Evolutionary conservation across 2,329 filamentous ascomycete species (phyloP).

Genomic region (Colletotrichum somersetense): DNA sequence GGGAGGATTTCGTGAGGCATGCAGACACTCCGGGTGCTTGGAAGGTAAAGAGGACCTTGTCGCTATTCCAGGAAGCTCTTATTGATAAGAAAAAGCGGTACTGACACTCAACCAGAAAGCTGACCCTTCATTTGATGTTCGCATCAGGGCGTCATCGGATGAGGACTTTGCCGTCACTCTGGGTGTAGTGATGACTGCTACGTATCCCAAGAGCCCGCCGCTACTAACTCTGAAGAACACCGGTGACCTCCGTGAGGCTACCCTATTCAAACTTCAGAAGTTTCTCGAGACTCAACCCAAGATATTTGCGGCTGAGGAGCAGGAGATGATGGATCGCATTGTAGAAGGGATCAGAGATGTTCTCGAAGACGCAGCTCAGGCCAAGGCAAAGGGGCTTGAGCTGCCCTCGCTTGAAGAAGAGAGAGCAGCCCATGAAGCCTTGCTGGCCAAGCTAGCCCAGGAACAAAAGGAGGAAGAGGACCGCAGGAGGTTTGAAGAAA

Average conservation of each 20-base stretch:
- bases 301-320: slow-evolving; percentile 63
- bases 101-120: slow-evolving; percentile 69
- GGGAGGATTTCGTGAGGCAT: slow-evolving; percentile 85
- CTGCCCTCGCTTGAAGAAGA: slow-evolving; percentile 92
- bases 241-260: slow-evolving; percentile 75
- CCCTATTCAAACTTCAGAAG: slow-evolving; percentile 76
- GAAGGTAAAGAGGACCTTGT: slow-evolving; percentile 70
- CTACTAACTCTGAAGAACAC: slow-evolving; percentile 76
- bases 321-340: slow-evolving; percentile 74
- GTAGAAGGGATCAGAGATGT: slow-evolving; percentile 79
- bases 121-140: slow-evolving; percentile 85
- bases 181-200: slow-evolving; percentile 86
- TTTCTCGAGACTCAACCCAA: slow-evolving; percentile 71
- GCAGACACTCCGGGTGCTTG: slow-evolving; percentile 80
- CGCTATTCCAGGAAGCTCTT: slow-evolving; percentile 26
- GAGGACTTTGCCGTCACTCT: slow-evolving; percentile 78
- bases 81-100: slow-evolving; percentile 1
- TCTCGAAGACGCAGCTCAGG: slow-evolving; percentile 86
- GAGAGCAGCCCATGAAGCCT: slow-evolving; percentile 83
- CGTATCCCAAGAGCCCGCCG: slow-evolving; percentile 88
- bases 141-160: slow-evolving; percentile 79
- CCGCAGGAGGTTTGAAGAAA: slow-evolving; percentile 67
- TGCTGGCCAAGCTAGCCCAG: slow-evolving; percentile 71
- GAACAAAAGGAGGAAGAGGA: slow-evolving; percentile 67
- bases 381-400: slow-evolving; percentile 79